Conservation (phyloP, 306 rosid genomes). For the Lotus japonicus region DNA sequence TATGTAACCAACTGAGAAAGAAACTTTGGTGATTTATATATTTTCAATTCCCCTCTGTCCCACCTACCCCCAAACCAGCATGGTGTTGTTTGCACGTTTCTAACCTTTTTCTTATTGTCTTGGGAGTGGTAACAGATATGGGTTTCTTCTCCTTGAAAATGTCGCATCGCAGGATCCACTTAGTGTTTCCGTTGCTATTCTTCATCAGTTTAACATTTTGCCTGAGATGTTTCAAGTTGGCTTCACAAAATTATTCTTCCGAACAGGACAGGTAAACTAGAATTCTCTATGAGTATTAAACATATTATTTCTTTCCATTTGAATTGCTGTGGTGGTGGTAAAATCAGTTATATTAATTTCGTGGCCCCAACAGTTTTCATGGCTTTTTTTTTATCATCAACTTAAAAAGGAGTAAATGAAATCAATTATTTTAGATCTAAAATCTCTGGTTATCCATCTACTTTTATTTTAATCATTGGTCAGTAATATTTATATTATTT, state of each 20-base stretch:
- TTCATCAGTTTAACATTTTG: slow-evolving; percentile 92
- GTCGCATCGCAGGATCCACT: slow-evolving; percentile 91
- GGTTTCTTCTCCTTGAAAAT: slow-evolving; percentile 86
- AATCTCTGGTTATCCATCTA: background rate
- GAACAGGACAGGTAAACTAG: slow-evolving; percentile 88
- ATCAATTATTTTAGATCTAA: background rate
- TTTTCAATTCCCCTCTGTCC: background rate
- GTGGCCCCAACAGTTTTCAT: background rate
- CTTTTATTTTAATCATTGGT: too few species aligned
- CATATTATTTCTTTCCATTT: background rate
- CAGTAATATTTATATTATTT: background rate
- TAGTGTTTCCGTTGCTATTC: slow-evolving; percentile 94
- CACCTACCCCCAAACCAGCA: background rate
- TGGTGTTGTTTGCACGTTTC: background rate
- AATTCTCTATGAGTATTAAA: background rate
- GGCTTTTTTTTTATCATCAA: background rate
- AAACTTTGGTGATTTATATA: slow-evolving; percentile 5
- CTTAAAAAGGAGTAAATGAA: background rate
- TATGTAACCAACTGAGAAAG: slow-evolving; percentile 28
- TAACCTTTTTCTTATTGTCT: slow-evolving; percentile 23
- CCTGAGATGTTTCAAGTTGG: slow-evolving; percentile 99
- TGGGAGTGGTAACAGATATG: slow-evolving; percentile 59
- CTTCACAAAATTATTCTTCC: slow-evolving; percentile 92
- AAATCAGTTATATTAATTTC: background rate
- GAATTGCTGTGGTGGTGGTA: slow-evolving; percentile 2